Evolutionary conservation across 106 monocot genomes (phyloP).

Genomic region (Dendrobium huoshanense): DNA sequence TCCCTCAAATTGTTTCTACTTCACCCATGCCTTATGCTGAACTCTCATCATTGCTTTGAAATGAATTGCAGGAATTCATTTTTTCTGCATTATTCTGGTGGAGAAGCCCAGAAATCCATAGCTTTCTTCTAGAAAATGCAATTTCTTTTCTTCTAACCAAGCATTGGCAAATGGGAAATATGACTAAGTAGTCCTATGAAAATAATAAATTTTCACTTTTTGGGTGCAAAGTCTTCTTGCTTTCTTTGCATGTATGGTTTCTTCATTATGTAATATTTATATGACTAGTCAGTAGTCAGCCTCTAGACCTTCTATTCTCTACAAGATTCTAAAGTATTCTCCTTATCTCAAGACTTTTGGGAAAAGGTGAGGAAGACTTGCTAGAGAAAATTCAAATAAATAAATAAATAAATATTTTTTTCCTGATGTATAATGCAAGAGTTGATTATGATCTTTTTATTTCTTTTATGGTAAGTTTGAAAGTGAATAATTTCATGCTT

Average conservation of each 20-base stretch:
- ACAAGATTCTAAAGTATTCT: neutral
- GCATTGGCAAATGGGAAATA: too few relatives aligned
- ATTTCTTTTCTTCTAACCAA: too few relatives aligned
- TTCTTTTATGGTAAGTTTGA: neutral
- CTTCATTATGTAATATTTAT: neutral
- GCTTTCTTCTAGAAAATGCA: too few relatives aligned
- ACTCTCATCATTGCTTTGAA: too few relatives aligned
- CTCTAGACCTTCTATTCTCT: neutral
- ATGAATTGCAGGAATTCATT: too few relatives aligned
- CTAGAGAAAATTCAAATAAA: too few relatives aligned
- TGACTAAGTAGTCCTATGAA: neutral
- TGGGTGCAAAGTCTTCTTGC: neutral
- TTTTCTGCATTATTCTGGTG: too few relatives aligned
- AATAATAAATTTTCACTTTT: neutral
- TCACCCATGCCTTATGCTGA: too few relatives aligned
- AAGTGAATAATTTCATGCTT: neutral
- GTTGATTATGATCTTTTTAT: neutral
- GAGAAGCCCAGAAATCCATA: too few relatives aligned
- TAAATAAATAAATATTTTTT: too few relatives aligned
- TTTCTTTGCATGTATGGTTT: neutral
- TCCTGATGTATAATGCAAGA: neutral
- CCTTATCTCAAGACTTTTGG: neutral
- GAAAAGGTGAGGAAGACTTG: neutral
- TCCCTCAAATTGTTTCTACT: too few relatives aligned
- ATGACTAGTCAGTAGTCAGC: neutral